Evolutionary conservation across 2,329 filamentous ascomycete genomes (phyloP), one percentile per base, ranked within the genome.

Genomic region (Cercospora sp.): DNA sequence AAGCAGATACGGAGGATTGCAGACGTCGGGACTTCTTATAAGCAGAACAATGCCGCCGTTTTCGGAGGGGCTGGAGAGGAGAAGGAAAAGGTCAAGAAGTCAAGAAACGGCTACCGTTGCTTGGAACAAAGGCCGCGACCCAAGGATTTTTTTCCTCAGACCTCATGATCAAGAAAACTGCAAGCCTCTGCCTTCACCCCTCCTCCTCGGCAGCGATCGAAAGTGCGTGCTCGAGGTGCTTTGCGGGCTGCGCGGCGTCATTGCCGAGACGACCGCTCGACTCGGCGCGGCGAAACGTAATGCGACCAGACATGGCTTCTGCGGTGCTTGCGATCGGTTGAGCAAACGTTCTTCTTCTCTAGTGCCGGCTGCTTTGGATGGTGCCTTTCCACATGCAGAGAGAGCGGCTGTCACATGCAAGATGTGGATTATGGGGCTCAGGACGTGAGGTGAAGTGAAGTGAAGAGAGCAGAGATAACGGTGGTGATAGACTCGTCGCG

Each of bases 371-470:
- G 36, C 36, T n/a, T n/a, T n/a, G 2, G 45, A 23, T 51, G 10
- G 20, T 13, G 45, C 36, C 6, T 16, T 30, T 6, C 8, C 23
- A 61, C 18, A n/a, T 61, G 59, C 48, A 28, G 30, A 26, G 23
- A 20, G 45, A 48, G 18, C 31, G 5, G 42, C n/a, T 28, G 51
- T 63, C 61, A 63, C 61, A 63, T 63, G 61, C 45, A 63, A 63
- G 61, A 63, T 36, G 53, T 8, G 2, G 45, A 23, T 9, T 42
- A 30, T 36, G 31, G 30, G 18, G 31, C 36, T 3, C 36, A 42
- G 36, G 36, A 42, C 18, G 28, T 16, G 33, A 51, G 20, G 33
- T 58, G 60, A 48, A 48, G 57, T 62, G 42, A 63, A 30, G 58
- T 36, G 42, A 26, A 42, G 23, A 53, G 16, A 33, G 58, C 53